Conservation (phyloP, 176 grass and related monocot species). For the Oropetium thomaeum region DNA sequence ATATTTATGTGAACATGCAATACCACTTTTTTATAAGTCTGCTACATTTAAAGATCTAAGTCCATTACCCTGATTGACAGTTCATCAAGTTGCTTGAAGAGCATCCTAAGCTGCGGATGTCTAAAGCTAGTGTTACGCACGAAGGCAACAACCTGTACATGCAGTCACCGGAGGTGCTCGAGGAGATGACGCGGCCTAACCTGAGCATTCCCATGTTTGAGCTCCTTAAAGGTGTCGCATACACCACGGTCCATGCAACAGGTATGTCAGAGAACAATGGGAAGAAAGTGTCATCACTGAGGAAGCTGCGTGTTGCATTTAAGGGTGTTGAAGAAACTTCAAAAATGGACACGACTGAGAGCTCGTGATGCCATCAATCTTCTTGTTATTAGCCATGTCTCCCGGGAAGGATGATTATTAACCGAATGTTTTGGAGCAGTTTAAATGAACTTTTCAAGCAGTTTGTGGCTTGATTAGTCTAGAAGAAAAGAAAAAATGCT, state of each 20-base stretch:
- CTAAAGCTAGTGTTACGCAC: slow-evolving; percentile 71
- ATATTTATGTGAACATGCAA: not conserved
- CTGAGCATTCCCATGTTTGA: slow-evolving; percentile 58
- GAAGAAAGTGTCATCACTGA: slow-evolving; percentile 66
- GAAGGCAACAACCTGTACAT: slow-evolving; percentile 84
- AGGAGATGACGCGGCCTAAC: slow-evolving; percentile 81
- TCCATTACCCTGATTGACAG: slow-evolving; percentile 35
- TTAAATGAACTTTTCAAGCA: slow-evolving; percentile 14
- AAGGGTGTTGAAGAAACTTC: slow-evolving; percentile 42
- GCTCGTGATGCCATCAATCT: slow-evolving; percentile 19
- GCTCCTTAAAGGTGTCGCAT: slow-evolving; percentile 52
- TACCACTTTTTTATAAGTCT: not conserved
- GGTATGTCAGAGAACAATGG: slow-evolving; percentile 64
- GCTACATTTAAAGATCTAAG: slow-evolving; percentile 5
- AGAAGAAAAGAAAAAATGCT: not conserved
- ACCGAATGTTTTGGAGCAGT: slow-evolving; percentile 18
- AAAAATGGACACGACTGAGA: slow-evolving; percentile 59
- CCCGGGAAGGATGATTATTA: not conserved
- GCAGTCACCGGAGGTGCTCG: slow-evolving; percentile 84
- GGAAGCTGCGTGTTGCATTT: slow-evolving; percentile 77
- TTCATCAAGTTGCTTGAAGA: slow-evolving; percentile 79
- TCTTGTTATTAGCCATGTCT: slow-evolving; percentile 1
- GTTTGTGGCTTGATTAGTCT: not conserved
- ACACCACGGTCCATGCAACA: slow-evolving; percentile 55
- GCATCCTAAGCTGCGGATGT: slow-evolving; percentile 61